phyloP scores from a whole-genome alignment of 306 rosid genomes.

The Boehmeria nivea region DNA sequence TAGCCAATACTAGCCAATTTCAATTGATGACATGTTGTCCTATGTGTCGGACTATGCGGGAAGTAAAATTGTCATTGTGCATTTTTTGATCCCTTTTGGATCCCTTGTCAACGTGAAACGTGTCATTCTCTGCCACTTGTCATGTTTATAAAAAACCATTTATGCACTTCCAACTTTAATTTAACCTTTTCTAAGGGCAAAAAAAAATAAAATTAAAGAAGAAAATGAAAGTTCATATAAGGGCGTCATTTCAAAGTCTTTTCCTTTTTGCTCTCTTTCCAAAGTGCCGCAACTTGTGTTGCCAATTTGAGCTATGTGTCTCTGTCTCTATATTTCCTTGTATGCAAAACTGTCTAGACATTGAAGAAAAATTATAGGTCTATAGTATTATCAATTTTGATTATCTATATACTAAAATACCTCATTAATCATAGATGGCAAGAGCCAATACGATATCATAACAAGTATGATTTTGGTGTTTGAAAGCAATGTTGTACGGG shows the following conservation, averaged over 20 bases:
- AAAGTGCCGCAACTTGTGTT: background rate
- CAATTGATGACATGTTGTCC: constrained; percentile 5
- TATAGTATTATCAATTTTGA: too few species aligned
- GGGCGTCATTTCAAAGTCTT: background rate
- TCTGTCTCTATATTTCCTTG: background rate
- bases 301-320: background rate
- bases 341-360: too few species aligned
- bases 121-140: constrained; percentile 7
- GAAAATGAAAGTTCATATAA: background rate
- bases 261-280: background rate
- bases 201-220: background rate
- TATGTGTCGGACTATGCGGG: constrained; percentile 2
- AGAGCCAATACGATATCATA: background rate
- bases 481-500: background rate
- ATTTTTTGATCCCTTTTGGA: constrained; percentile 34
- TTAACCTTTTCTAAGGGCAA: background rate
- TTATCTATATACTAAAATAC: too few species aligned
- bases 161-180: background rate
- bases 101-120: constrained; percentile 11
- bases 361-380: too few species aligned
- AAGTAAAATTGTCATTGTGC: constrained; percentile 21
- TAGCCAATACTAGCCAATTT: too few species aligned
- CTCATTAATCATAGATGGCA: background rate
- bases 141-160: background rate
- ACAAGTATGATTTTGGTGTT: constrained; percentile 3